Conservation (phyloP, 2,329 filamentous ascomycete species). For the Penicillium sp. region DNA sequence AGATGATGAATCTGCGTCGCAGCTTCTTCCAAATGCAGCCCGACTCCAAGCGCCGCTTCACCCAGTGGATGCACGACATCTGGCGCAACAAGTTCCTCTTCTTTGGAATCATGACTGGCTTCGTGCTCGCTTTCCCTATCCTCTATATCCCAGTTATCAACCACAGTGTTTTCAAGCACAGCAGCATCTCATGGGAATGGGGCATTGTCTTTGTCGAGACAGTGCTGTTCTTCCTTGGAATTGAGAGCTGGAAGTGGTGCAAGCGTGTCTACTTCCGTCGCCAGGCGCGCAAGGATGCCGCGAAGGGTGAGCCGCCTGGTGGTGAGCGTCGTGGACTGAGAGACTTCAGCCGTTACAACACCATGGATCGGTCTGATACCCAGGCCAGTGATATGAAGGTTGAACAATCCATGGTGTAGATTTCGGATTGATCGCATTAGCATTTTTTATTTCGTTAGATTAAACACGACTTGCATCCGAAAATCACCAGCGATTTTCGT, state of each 20-base stretch:
- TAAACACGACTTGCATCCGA: background rate
- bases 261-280: conserved; percentile 61
- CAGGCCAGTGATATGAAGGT: conserved; percentile 29
- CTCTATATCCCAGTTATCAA: conserved; percentile 72
- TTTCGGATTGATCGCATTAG: background rate
- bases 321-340: conserved; percentile 16
- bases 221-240: conserved; percentile 63
- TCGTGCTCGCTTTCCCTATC: conserved; percentile 60
- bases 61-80: conserved; percentile 67
- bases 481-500: background rate
- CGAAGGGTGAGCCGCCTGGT: conserved; percentile 1
- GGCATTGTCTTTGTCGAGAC: conserved; percentile 64
- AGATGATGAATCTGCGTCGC: conserved; percentile 71
- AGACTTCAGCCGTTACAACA: conserved; percentile 36
- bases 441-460: background rate
- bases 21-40: conserved; percentile 77
- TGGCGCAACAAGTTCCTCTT: conserved; percentile 75
- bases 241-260: conserved; percentile 67
- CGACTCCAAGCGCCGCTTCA: conserved; percentile 60
- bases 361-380: conserved; percentile 36
- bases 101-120: conserved; percentile 62
- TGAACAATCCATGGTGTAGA: conserved; percentile 32
- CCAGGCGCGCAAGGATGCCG: conserved; percentile 15
- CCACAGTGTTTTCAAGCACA: conserved; percentile 66
- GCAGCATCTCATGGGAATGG: conserved; percentile 70